These are phyloP conservation scores for Fusarium sp. DNA, from an alignment of 2,329 filamentous ascomycete genomes.

Conservation along the genomic window DNA sequence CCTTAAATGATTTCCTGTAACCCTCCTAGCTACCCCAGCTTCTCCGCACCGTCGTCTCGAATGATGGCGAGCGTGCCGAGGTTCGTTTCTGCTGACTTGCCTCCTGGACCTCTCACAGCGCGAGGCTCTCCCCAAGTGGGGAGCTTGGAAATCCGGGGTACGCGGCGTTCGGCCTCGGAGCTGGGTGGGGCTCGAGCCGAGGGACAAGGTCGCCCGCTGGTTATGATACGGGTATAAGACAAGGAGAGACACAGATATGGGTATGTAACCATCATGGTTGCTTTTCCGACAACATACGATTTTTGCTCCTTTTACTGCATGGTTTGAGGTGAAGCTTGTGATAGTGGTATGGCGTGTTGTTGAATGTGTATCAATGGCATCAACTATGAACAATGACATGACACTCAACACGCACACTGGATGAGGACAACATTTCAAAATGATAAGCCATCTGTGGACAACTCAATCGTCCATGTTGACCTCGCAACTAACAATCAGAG, in stretches of 20 bases:
- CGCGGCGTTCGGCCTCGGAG: constrained; percentile 28
- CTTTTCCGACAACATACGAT: background rate
- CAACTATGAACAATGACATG: background rate
- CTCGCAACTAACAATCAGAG: background rate
- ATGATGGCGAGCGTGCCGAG: constrained; percentile 41
- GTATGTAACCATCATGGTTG: background rate
- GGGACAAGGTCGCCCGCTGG: constrained; percentile 4
- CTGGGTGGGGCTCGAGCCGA: constrained; percentile 29
- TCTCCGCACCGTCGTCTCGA: constrained; percentile 44
- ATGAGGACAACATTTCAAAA: background rate
- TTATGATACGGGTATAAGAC: constrained; percentile 17
- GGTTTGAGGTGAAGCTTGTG: background rate
- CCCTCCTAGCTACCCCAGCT: constrained; percentile 27
- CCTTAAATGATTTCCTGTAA: constrained; percentile 11
- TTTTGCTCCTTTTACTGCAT: background rate
- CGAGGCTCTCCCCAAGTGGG: constrained; percentile 12
- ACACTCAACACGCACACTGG: background rate
- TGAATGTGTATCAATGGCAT: background rate
- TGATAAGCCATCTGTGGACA: background rate
- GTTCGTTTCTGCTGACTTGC: constrained; percentile 34
- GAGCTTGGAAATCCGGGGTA: constrained; percentile 43
- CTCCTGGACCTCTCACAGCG: constrained; percentile 24
- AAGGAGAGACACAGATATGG: background rate
- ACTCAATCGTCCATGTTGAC: background rate
- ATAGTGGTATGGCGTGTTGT: background rate